Conservation (phyloP, 345 rosid genomes). For the Streptanthus diversifolius region DNA sequence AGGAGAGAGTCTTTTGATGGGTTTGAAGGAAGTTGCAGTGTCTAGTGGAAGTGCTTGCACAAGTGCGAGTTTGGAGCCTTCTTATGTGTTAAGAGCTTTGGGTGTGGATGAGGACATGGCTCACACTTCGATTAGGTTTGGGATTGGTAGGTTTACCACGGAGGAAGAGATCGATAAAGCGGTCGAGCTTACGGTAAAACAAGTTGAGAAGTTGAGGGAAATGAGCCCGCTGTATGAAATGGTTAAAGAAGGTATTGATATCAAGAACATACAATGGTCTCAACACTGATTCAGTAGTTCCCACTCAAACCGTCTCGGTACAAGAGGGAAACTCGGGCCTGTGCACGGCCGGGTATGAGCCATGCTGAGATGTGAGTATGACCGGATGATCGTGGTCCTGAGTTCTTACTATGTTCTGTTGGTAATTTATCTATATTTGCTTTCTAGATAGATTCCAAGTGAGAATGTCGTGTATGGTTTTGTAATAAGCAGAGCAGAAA, state of each 20-base stretch:
- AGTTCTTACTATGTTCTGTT: constrained; percentile 2
- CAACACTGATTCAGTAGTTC: constrained; percentile 56
- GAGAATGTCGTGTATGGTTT: constrained; percentile 25
- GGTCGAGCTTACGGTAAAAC: constrained; percentile 72
- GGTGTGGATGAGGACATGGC: constrained; percentile 99
- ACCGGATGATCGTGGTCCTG: neutral
- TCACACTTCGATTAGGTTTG: constrained; percentile 92
- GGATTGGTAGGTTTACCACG: constrained; percentile 92
- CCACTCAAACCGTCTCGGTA: neutral
- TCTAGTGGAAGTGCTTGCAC: constrained; percentile 99
- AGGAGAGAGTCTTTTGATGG: constrained; percentile 98
- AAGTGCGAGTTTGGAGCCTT: constrained; percentile 97
- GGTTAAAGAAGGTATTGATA: constrained; percentile 86
- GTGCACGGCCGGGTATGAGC: neutral
- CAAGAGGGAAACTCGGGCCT: neutral
- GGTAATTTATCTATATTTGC: constrained; percentile 14
- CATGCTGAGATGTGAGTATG: constrained; percentile 4
- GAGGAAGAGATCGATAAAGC: constrained; percentile 88
- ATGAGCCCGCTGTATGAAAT: constrained; percentile 97
- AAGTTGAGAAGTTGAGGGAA: constrained; percentile 89
- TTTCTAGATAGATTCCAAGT: constrained; percentile 13
- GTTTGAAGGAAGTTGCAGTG: constrained; percentile 94
- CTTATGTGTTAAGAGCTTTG: constrained; percentile 87
- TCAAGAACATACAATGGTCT: constrained; percentile 83
- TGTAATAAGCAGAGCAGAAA: constrained; percentile 26